Percentiles rank a stretch among this genome's conserved stretches.
Conservation (phyloP, 2,329 filamentous ascomycete genomes). For the Graphium sp. region DNA sequence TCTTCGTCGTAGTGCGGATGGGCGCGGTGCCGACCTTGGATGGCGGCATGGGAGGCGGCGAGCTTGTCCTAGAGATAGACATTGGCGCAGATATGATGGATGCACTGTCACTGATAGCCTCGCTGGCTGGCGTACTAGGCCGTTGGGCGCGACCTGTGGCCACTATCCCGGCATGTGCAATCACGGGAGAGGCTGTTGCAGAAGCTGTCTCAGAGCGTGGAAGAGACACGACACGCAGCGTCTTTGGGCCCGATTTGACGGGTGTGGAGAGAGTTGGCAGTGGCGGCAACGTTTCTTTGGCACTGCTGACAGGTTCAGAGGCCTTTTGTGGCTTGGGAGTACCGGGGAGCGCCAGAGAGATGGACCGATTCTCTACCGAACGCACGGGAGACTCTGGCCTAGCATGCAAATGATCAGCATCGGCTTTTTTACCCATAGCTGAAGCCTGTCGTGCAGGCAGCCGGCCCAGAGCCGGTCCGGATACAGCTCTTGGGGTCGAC, state of each 20-base stretch:
- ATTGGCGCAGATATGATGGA: conserved; percentile 58
- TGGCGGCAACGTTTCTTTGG: too few species aligned
- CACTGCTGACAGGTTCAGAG: too few species aligned
- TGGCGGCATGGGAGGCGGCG: conserved; percentile 45
- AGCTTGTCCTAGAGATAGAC: conserved; percentile 51
- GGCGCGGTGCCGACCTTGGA: conserved; percentile 46
- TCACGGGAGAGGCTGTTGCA: too few species aligned
- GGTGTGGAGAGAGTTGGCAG: conserved; percentile 23
- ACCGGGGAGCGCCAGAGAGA: too few species aligned
- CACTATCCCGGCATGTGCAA: background rate
- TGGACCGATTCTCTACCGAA: too few species aligned
- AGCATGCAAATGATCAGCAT: too few species aligned
- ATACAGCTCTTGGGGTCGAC: conserved; percentile 13
- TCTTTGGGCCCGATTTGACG: conserved; percentile 40
- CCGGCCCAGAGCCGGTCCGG: conserved; percentile 25
- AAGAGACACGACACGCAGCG: conserved; percentile 51
- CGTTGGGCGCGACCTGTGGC: conserved; percentile 19
- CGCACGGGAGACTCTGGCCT: too few species aligned
- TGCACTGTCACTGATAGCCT: conserved; percentile 60
- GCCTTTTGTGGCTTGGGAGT: too few species aligned
- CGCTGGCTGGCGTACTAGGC: conserved; percentile 59
- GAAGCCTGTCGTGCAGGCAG: too few species aligned
- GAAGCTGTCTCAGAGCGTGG: conserved; percentile 42
- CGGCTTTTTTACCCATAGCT: too few species aligned
- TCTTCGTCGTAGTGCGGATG: conserved; percentile 56